These are phyloP conservation scores for Hypoxylon crocopeplum DNA, from an alignment of 495 filamentous ascomycete species.

Conservation along the genomic window DNA sequence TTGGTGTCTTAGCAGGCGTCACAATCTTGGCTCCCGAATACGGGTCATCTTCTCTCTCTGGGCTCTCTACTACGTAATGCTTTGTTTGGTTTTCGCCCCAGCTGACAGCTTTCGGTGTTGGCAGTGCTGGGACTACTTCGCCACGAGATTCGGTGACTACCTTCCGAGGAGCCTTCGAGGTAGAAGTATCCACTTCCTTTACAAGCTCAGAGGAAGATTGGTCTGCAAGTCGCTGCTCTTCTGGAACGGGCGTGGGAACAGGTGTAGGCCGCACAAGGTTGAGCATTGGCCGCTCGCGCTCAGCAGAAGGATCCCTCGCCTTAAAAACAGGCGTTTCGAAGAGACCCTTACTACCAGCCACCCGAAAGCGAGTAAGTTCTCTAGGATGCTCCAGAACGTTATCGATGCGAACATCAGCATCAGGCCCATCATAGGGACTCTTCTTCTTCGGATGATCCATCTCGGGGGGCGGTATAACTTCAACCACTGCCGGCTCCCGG, in stretches of 20 bases:
- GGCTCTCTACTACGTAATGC: conserved; percentile 64
- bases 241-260: conserved; percentile 49
- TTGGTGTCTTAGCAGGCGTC: conserved; percentile 35
- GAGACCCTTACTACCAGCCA: conserved; percentile 7
- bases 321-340: conserved; percentile 42
- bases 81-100: conserved; percentile 69
- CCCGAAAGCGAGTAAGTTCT: conserved; percentile 38
- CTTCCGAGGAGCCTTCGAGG: conserved; percentile 4
- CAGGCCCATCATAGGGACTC: conserved; percentile 58
- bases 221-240: conserved; percentile 39
- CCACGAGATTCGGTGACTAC: conserved; percentile 19
- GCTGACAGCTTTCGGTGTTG: conserved; percentile 56
- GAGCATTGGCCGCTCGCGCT: conserved; percentile 58
- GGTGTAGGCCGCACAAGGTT: conserved; percentile 62
- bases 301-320: conserved; percentile 54
- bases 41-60: conserved; percentile 46
- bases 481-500: conserved; percentile 40
- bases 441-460: conserved; percentile 52
- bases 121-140: conserved; percentile 39
- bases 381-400: conserved; percentile 49
- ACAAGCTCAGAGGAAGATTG: conserved; percentile 12
- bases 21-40: conserved; percentile 36
- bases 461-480: conserved; percentile 55
- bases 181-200: conserved; percentile 15
- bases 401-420: conserved; percentile 62